phyloP scores from a whole-genome alignment of 108 stramenopile genomes.

The Skeletonema grethae region DNA sequence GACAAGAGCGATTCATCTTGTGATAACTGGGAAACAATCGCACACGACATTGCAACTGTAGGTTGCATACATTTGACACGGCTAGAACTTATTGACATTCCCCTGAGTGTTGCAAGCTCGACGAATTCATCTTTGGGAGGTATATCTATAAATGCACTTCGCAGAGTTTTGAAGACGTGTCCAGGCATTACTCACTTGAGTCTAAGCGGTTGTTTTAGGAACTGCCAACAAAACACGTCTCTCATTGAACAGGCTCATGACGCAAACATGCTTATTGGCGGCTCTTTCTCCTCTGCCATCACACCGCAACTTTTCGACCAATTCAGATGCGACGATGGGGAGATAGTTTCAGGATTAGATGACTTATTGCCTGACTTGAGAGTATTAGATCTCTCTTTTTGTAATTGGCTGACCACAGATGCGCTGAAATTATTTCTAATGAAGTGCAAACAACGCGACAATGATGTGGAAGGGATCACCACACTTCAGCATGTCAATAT shows the following conservation, averaged over 20 bases:
- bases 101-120: conserved; percentile 4
- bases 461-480: not conserved
- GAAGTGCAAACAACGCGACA: conserved; percentile 2
- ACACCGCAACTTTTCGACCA: not conserved
- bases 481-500: conserved; percentile 14
- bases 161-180: conserved; percentile 29
- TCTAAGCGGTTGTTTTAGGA: conserved; percentile 35
- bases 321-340: not conserved
- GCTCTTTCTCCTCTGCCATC: conserved; percentile 1
- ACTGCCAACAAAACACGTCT: conserved; percentile 24
- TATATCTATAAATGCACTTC: conserved; percentile 27
- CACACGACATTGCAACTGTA: conserved; percentile 25
- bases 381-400: conserved; percentile 39
- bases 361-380: conserved; percentile 28
- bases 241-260: conserved; percentile 13
- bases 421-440: conserved; percentile 27
- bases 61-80: conserved; percentile 42
- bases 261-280: conserved; percentile 25
- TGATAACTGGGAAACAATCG: conserved; percentile 42
- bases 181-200: conserved; percentile 40
- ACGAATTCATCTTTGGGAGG: conserved; percentile 18
- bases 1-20: conserved; percentile 4
- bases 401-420: conserved; percentile 30
- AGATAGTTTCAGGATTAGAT: conserved; percentile 11
- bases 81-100: conserved; percentile 40